A percentile compares a stretch with the other conserved stretches of the same genome.
phyloP scores from a whole-genome alignment of 2,329 filamentous ascomycete species.

The Botrytis medusae region DNA sequence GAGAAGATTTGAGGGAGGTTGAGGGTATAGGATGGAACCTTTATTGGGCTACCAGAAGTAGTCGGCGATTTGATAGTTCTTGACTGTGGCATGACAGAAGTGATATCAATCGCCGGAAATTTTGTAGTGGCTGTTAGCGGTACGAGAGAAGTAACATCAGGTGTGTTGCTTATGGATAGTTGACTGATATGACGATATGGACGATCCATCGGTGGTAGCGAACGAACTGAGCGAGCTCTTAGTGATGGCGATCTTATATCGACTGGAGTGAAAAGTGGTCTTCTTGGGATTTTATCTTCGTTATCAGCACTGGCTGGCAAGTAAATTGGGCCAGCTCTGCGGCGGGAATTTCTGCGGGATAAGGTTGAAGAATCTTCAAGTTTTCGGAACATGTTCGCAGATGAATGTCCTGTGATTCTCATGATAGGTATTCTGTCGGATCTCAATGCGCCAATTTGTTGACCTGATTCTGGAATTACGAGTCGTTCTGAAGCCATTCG shows the following conservation, averaged over 20 bases:
- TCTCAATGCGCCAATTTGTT: background rate
- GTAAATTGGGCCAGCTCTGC: background rate
- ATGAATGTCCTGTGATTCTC: background rate
- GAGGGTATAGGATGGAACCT: background rate
- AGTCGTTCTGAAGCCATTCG: background rate
- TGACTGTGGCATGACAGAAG: background rate
- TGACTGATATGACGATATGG: constrained; percentile 20
- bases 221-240: background rate
- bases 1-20: constrained; percentile 1
- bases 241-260: background rate
- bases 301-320: background rate
- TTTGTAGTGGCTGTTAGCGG: background rate
- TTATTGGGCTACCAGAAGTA: background rate
- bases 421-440: background rate
- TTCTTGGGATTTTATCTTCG: background rate
- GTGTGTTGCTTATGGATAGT: background rate
- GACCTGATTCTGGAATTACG: background rate
- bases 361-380: background rate
- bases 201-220: constrained; percentile 9
- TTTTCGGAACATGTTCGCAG: background rate
- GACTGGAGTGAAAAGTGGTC: background rate
- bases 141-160: background rate
- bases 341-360: background rate
- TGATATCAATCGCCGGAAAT: background rate
- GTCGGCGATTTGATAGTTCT: background rate